Percentiles rank a stretch among this genome's conserved stretches.
These are phyloP conservation scores for Gastrodia elata DNA, from an alignment of 106 monocot species.

Conservation along the genomic window DNA sequence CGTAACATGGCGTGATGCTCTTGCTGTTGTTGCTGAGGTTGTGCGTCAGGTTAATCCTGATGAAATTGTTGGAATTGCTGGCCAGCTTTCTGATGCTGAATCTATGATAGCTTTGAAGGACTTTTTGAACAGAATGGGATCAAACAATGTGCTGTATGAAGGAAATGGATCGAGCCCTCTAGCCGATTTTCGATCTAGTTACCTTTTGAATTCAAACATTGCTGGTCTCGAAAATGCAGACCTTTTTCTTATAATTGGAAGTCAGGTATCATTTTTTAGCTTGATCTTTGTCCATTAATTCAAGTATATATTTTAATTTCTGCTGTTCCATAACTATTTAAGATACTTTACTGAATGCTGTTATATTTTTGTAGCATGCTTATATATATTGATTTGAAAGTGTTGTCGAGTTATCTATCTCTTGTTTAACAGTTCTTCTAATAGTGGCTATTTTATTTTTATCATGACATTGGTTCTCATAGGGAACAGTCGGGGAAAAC, in stretches of 20 bases:
- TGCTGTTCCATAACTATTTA: not conserved
- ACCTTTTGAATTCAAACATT: slow-evolving; percentile 84
- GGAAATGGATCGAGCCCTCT: slow-evolving; percentile 73
- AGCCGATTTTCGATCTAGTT: slow-evolving; percentile 78
- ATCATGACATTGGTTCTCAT: not conserved
- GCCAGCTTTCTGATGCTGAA: slow-evolving; percentile 94
- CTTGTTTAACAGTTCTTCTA: not conserved
- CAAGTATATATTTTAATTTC: not conserved
- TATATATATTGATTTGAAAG: not conserved
- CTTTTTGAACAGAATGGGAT: slow-evolving; percentile 85
- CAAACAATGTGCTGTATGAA: slow-evolving; percentile 81
- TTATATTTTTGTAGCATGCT: not conserved
- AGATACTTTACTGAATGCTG: not conserved
- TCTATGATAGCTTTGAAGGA: slow-evolving; percentile 99
- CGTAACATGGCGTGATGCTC: slow-evolving; percentile 90
- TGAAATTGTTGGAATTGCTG: slow-evolving; percentile 97
- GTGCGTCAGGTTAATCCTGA: slow-evolving; percentile 77
- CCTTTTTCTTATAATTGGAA: slow-evolving; percentile 83
- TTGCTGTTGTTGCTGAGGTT: slow-evolving; percentile 84
- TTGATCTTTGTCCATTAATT: not conserved
- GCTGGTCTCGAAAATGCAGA: slow-evolving; percentile 89
- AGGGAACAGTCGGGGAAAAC: not conserved
- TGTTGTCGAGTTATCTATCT: not conserved
- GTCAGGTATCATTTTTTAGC: slow-evolving; percentile 47
- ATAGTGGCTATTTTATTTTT: not conserved